phyloP scores from a whole-genome alignment of 202 grass and related monocot genomes.

The Brachypodium distachyon region DNA sequence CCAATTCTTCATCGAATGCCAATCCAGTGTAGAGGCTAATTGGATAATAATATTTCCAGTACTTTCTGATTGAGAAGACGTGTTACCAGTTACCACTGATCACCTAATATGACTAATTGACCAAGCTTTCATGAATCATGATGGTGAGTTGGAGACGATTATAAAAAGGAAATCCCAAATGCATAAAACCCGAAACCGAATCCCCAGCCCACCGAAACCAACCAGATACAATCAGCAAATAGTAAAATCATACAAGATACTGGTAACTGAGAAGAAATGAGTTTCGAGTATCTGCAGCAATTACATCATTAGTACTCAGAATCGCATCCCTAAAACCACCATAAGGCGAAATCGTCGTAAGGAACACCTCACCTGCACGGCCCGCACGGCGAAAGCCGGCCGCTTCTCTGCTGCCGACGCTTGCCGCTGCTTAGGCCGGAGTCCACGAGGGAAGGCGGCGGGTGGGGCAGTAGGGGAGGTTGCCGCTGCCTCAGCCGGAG shows the following conservation, averaged over 20 bases:
- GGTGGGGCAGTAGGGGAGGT: no score
- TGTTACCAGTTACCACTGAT: background rate
- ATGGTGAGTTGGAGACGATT: background rate
- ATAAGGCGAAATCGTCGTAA: background rate
- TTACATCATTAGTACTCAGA: background rate
- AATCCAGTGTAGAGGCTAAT: no score
- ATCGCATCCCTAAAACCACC: background rate
- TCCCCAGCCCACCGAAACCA: background rate
- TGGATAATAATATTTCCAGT: background rate
- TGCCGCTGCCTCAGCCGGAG: no score
- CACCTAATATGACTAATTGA: background rate
- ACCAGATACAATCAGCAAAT: background rate
- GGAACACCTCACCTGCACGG: constrained; percentile 58
- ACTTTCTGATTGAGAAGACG: background rate
- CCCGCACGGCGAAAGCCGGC: constrained; percentile 63
- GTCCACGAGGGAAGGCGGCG: no score
- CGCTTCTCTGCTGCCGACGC: no score
- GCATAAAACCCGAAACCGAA: background rate
- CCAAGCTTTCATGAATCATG: background rate
- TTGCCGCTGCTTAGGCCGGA: no score
- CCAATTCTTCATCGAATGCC: background rate
- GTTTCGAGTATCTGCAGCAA: background rate
- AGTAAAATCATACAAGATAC: background rate
- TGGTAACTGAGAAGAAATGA: no score
- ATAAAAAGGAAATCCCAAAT: background rate